These are phyloP conservation scores for Piper longum DNA, from an alignment of 164 flowering plant genomes.

Conservation along the genomic window DNA sequence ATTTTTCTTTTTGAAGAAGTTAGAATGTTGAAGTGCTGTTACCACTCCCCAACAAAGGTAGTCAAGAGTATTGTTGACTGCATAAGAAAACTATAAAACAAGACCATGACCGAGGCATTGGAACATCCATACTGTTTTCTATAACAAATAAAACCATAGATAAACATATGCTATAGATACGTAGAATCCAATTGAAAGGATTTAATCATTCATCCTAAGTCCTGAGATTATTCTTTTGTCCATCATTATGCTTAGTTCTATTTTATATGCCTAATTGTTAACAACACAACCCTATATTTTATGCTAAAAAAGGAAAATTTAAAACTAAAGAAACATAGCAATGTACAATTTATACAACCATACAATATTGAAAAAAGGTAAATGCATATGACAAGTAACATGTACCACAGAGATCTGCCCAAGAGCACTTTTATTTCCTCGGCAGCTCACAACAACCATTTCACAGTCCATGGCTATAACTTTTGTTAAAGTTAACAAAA, in stretches of 20 bases:
- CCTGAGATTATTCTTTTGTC: too few relatives aligned
- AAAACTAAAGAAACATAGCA: neutral
- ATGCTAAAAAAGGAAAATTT: neutral
- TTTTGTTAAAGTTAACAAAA: slow-evolving; percentile 52
- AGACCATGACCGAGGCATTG: too few relatives aligned
- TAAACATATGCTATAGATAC: too few relatives aligned
- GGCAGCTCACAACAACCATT: slow-evolving; percentile 78
- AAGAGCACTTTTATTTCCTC: slow-evolving; percentile 87
- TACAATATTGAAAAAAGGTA: neutral
- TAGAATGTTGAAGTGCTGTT: neutral
- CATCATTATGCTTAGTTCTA: neutral
- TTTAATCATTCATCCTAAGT: too few relatives aligned
- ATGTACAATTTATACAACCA: neutral
- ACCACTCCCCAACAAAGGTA: neutral
- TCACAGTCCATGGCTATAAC: slow-evolving; percentile 90
- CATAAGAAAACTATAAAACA: neutral
- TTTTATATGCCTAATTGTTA: neutral
- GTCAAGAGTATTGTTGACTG: neutral
- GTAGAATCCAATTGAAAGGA: too few relatives aligned
- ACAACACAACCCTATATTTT: neutral
- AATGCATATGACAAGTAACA: neutral
- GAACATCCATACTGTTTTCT: too few relatives aligned
- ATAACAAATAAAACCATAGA: too few relatives aligned
- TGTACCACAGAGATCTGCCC: slow-evolving; percentile 80
- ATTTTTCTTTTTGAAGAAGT: too few relatives aligned